These are phyloP conservation scores for Penicillium sp. DNA, from an alignment of 2,329 filamentous ascomycete genomes.

Conservation along the genomic window DNA sequence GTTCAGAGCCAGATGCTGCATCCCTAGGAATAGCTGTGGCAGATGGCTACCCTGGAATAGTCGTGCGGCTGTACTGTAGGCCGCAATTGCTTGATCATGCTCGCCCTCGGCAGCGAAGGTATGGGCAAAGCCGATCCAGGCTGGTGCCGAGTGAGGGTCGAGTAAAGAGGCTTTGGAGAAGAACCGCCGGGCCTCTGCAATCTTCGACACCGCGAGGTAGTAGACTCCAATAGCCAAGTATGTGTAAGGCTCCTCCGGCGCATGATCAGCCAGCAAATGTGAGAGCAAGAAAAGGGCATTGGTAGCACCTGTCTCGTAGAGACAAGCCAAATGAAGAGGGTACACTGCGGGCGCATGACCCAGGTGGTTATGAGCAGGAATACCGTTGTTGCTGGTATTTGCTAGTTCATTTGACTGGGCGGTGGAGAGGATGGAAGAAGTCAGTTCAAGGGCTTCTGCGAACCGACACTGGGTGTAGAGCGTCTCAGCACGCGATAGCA, in stretches of 20 bases:
- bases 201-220: slow-evolving; percentile 84
- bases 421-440: slow-evolving; percentile 74
- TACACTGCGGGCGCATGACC: slow-evolving; percentile 61
- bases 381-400: slow-evolving; percentile 26
- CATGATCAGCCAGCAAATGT: slow-evolving; percentile 87
- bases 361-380: slow-evolving; percentile 37
- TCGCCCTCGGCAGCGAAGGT: slow-evolving; percentile 97
- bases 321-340: slow-evolving; percentile 84
- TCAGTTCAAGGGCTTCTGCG: slow-evolving; percentile 79
- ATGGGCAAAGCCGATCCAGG: slow-evolving; percentile 98
- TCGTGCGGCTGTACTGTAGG: slow-evolving; percentile 91
- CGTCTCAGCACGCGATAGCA: slow-evolving; percentile 85
- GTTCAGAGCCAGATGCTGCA: slow-evolving; percentile 96
- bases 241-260: slow-evolving; percentile 85
- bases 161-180: slow-evolving; percentile 98
- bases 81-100: slow-evolving; percentile 96
- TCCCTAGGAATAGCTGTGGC: slow-evolving; percentile 91
- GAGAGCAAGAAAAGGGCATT: slow-evolving; percentile 89
- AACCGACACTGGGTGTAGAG: slow-evolving; percentile 95
- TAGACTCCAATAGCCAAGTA: slow-evolving; percentile 96
- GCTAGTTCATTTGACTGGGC: slow-evolving; percentile 79
- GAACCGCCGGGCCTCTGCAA: slow-evolving; percentile 90
- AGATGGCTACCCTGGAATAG: slow-evolving; percentile 96
- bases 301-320: slow-evolving; percentile 82
- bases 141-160: slow-evolving; percentile 94